These are phyloP conservation scores for Cynanchum wilfordii DNA, from an alignment of 257 asterid genomes.

Conservation along the genomic window DNA sequence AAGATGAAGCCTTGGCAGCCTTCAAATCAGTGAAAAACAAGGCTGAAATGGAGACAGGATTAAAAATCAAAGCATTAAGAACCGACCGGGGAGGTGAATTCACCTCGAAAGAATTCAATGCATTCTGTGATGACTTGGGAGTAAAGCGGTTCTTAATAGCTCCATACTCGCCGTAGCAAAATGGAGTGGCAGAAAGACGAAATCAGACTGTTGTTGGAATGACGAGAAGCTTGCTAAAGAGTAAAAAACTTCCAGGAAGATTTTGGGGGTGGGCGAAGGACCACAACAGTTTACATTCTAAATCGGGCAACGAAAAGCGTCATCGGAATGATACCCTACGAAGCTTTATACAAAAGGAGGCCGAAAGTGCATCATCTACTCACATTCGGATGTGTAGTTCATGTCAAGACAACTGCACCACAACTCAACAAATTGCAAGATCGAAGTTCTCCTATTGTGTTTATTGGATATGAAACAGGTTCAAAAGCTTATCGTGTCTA, in stretches of 20 bases:
- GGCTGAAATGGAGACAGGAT: neutral
- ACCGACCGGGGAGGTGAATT: neutral
- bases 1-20: neutral
- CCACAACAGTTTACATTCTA: no score
- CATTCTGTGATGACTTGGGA: neutral
- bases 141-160: no score
- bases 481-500: neutral
- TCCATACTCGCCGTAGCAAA: no score
- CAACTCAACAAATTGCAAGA: no score
- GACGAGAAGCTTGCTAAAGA: no score
- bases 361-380: neutral
- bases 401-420: neutral
- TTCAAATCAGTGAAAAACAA: neutral
- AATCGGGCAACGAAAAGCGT: no score
- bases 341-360: neutral
- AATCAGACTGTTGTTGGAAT: no score
- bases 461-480: neutral
- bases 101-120: neutral
- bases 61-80: neutral
- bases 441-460: no score
- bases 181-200: no score
- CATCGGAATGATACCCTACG: no score
- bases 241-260: no score
- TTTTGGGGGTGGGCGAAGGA: no score
- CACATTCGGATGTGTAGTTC: neutral